Evolutionary conservation across 805 yeast genomes (phyloP).

Genomic region (Torulaspora delbrueckii): DNA sequence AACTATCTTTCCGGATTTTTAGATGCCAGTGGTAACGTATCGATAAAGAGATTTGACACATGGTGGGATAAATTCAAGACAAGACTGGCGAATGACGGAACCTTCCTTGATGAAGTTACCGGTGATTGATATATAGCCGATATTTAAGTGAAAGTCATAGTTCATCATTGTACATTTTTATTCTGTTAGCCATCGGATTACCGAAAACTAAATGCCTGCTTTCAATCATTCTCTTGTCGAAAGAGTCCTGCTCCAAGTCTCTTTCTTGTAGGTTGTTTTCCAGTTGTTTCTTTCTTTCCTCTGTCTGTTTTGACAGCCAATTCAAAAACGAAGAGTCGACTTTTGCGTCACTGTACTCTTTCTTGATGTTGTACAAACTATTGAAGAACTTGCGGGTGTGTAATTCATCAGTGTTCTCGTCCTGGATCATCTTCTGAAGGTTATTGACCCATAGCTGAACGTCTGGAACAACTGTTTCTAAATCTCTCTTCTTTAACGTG

Average conservation of each 20-base stretch:
- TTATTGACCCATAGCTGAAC: slow-evolving; percentile 29
- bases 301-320: slow-evolving; percentile 56
- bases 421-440: slow-evolving; percentile 25
- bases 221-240: slow-evolving; percentile 40
- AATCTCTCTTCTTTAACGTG: slow-evolving; percentile 13
- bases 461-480: slow-evolving; percentile 7
- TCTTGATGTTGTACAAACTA: slow-evolving; percentile 36
- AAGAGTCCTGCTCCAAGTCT: slow-evolving; percentile 33
- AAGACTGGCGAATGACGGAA: slow-evolving; percentile 74
- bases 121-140: slow-evolving; percentile 12
- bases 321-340: slow-evolving; percentile 45
- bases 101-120: slow-evolving; percentile 56
- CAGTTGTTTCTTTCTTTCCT: slow-evolving; percentile 27
- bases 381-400: slow-evolving; percentile 43
- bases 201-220: slow-evolving; percentile 71
- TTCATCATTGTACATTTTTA: slow-evolving; percentile 50
- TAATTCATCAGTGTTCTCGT: slow-evolving; percentile 34
- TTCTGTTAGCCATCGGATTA: slow-evolving; percentile 62
- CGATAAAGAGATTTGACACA: slow-evolving; percentile 78
- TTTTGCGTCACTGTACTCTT: slow-evolving; percentile 31
- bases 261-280: slow-evolving; percentile 27
- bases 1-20: slow-evolving; percentile 86
- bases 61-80: slow-evolving; percentile 94
- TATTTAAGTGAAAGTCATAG: slow-evolving; percentile 26
- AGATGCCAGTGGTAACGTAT: slow-evolving; percentile 73